phyloP scores from a whole-genome alignment of 768 basidiomycete genomes.

The Agaricus sinodeliciosus region DNA sequence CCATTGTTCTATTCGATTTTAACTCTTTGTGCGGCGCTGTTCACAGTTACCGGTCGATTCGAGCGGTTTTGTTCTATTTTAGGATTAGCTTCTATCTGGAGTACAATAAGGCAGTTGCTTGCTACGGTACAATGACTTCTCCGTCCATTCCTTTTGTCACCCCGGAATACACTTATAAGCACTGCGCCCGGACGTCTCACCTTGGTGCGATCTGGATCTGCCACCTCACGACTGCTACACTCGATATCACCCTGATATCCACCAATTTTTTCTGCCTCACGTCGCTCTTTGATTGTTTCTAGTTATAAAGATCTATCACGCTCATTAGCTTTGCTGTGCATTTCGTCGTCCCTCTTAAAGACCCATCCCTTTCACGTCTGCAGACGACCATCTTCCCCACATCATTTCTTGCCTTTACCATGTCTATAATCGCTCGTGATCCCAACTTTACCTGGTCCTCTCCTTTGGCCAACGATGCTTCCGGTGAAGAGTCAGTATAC shows the following conservation, averaged over 20 bases:
- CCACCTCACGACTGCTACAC: slow-evolving; percentile 10
- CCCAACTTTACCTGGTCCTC: slow-evolving; percentile 25
- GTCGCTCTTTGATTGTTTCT: slow-evolving; percentile 3
- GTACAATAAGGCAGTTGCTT: not conserved
- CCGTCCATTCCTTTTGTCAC: not conserved
- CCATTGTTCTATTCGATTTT: too few relatives aligned
- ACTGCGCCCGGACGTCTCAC: not conserved
- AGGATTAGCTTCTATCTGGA: not conserved
- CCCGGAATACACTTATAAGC: slow-evolving; percentile 1
- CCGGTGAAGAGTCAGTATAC: not conserved
- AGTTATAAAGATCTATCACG: not conserved
- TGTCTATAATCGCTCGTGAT: slow-evolving; percentile 22
- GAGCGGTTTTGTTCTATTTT: too few relatives aligned
- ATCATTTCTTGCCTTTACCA: slow-evolving; percentile 8
- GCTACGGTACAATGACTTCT: not conserved
- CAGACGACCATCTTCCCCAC: not conserved
- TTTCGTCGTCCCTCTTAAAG: slow-evolving; percentile 5
- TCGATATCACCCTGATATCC: not conserved
- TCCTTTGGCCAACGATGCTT: slow-evolving; percentile 13
- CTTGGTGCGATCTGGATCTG: slow-evolving; percentile 22
- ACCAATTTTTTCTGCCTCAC: slow-evolving; percentile 7
- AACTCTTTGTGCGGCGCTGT: too few relatives aligned
- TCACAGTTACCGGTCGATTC: too few relatives aligned
- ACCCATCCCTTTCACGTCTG: not conserved
- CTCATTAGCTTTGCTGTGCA: not conserved